These are phyloP conservation scores for Geotrichum restrictum DNA, from an alignment of 1,139 yeast species.

Conservation along the genomic window DNA sequence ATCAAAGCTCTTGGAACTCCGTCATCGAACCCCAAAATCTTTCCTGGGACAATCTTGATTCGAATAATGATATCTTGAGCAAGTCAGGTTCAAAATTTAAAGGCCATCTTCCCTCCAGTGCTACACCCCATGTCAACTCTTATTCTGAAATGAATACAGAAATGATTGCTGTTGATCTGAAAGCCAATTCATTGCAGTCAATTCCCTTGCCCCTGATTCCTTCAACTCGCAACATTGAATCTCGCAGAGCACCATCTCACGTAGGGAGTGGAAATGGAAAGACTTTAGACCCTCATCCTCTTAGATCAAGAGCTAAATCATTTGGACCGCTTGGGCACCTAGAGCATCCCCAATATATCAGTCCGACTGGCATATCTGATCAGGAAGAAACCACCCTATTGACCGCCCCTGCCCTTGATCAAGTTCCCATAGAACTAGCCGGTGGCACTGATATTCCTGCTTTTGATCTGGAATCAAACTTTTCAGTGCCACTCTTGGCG, in stretches of 20 bases:
- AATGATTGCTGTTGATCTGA: too few relatives aligned
- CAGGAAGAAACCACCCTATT: background rate
- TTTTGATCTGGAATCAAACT: background rate
- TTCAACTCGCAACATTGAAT: background rate
- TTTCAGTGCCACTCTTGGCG: conserved; percentile 8
- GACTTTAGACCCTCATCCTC: too few relatives aligned
- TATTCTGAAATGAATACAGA: background rate
- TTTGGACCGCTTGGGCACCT: background rate
- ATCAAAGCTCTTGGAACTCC: background rate
- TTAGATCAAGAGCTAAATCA: background rate
- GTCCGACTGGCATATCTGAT: background rate
- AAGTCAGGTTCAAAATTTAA: too few relatives aligned
- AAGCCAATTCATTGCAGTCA: too few relatives aligned
- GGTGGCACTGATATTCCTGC: background rate
- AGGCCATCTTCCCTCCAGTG: background rate
- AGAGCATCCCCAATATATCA: background rate
- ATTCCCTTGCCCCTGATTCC: background rate
- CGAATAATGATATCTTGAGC: too few relatives aligned
- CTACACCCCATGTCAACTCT: background rate
- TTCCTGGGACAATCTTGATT: too few relatives aligned
- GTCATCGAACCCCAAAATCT: background rate
- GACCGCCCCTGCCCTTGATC: conserved; percentile 11
- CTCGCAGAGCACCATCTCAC: too few relatives aligned
- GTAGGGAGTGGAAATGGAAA: too few relatives aligned
- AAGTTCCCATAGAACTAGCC: conserved; percentile 14